Evolutionary conservation across 2,329 filamentous ascomycete species (phyloP), one percentile per base, ranked within the genome.

Genomic region (Ascochyta lentis): DNA sequence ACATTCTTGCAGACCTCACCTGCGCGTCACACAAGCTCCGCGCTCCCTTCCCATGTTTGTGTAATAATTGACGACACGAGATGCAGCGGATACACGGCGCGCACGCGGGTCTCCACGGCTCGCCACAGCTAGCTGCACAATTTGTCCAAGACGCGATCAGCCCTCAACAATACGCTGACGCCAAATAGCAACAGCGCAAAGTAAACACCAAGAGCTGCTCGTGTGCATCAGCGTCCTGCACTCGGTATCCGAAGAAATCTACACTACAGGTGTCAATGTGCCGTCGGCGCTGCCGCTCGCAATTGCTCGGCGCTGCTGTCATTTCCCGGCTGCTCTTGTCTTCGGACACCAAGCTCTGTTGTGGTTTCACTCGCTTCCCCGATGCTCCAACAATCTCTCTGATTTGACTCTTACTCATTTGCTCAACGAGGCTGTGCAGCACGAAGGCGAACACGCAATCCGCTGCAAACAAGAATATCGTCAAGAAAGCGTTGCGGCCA

Each of bases 341-440:
- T 26, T 56, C 53, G 42, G 42, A 48, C 16, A 56, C 53, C 53
- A 56, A 56, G 54, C 43, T 35, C 34, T 56, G 48, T 37, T 49
- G 43, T 52, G 43, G 44, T 49, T 57, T 52, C 54, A 40, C 33
- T 52, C 24, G 24, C 7, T 39, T 41, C 39, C 26, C 24, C 29
- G 16, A 31, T 35, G 13, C 49, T 26, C 23, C 23, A 54, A 37
- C 38, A 33, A 35, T 26, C 44, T 50, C 43, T 51, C 31, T 31
- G 16, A 45, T 39, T 44, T 27, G 43, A 31, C 40, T 33, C 29
- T 34, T 29, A 27, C 34, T 16, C 22, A 42, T 33, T 49, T 50
- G 58, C 47, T 51, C 44, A 61, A 56, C 34, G 66, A 70, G 70
- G 70, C 69, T 70, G 67, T 70, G 65, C 38, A 52, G 55, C 54